Evolutionary conservation across 1,284 basidiomycete genomes (phyloP).

Genomic region (Cystobasidium slooffiae): DNA sequence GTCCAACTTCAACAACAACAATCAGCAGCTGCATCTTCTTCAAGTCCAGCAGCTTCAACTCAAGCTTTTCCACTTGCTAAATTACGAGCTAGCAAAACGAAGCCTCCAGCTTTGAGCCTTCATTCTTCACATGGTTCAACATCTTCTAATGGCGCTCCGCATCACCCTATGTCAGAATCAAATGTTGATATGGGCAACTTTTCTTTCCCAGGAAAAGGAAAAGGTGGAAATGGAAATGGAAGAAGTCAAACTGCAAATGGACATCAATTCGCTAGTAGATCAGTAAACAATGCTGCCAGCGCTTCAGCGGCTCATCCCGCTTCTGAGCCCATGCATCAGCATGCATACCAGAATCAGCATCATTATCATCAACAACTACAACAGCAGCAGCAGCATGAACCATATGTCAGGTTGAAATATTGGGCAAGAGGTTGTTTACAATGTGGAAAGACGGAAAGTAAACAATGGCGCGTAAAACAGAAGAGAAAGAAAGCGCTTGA

Average conservation of each 20-base stretch:
- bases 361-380: neutral
- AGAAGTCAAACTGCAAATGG: neutral
- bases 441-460: constrained; percentile 32
- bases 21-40: no score
- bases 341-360: neutral
- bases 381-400: constrained; percentile 3
- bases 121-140: constrained; percentile 18
- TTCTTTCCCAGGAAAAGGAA: neutral
- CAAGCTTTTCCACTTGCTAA: constrained; percentile 6
- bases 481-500: constrained; percentile 20
- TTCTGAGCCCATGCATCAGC: neutral
- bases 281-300: neutral
- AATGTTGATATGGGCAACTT: constrained; percentile 10
- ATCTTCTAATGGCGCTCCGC: neutral
- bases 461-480: constrained; percentile 25
- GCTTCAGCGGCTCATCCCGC: constrained; percentile 1
- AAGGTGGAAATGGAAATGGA: neutral
- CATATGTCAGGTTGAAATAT: constrained; percentile 6
- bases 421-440: constrained; percentile 35
- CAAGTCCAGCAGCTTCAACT: neutral
- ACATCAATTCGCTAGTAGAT: neutral
- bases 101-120: neutral
- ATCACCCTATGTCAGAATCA: constrained; percentile 1
- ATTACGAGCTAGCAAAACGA: constrained; percentile 5
- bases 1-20: neutral